Evolutionary conservation across 148 eudicot genomes (phyloP).

Genomic region (Persicaria maculosa): DNA sequence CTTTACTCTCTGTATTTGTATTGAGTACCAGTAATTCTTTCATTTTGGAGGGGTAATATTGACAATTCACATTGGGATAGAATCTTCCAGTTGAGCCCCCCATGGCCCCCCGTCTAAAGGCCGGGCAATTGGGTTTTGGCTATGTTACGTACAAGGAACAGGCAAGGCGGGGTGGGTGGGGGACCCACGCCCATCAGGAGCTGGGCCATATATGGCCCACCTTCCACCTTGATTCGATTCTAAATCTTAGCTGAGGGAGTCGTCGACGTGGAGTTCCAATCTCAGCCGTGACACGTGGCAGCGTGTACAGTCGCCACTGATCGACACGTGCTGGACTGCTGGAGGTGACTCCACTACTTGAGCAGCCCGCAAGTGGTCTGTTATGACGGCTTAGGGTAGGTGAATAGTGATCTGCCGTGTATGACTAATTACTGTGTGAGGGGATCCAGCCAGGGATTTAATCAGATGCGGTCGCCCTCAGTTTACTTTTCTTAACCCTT

Average conservation of each 20-base stretch:
- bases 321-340: constrained; percentile 7
- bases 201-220: background rate
- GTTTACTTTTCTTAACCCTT: background rate
- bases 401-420: background rate
- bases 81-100: background rate
- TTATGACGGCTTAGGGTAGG: background rate
- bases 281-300: constrained; percentile 5
- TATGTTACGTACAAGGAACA: too few species aligned
- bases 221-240: background rate
- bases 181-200: too few species aligned
- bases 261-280: background rate
- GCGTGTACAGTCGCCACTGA: background rate
- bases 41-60: background rate
- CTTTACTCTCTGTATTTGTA: too few species aligned
- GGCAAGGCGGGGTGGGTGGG: too few species aligned
- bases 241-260: background rate
- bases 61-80: background rate
- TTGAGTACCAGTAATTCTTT: too few species aligned
- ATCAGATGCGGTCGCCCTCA: constrained; percentile 2
- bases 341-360: background rate
- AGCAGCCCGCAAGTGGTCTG: background rate
- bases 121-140: too few species aligned
- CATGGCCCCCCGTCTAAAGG: too few species aligned
- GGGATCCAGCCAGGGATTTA: background rate
- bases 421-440: background rate